Base-by-base conservation (phyloP, 257 asterid species). In the Solanum bulbocastanum region DNA sequence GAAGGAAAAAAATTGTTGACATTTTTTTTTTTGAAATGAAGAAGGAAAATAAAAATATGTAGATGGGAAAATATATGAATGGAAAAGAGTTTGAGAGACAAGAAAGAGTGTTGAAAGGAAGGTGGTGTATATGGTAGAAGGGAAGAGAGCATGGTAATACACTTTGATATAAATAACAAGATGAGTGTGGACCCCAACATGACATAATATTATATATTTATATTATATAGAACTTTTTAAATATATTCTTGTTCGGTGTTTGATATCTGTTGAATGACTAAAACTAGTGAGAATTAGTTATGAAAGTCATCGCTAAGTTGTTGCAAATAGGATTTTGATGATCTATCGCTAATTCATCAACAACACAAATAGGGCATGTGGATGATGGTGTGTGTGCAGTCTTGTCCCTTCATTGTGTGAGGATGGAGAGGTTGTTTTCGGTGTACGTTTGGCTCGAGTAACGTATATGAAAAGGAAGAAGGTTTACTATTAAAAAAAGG, bases 121-220 rank as follows among this genome's bases (percentile, higher is more conserved):
- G 88, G 76, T 69, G 39, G 88, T 87, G 90, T 90, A 90, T 90
- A 84, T 88, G 72, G 69, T 87, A 44, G 86, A 44, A 81, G 90
- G 35, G 86, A 3, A 71, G 85, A 90, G 9, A 33, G 92, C 85
- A 85, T 92, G 94, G 94, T 36, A 83, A 74, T 91, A 88, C 90
- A 89, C 87, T 49, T 87, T 86, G 89, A 87, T 88, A 89, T 92
- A 89, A 92, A 91, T 91, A 89, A 85, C 69, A 88, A 76, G 79
- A 83, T 65, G 84, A 87, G 90, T 89, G 98, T 89, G 98, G 95
- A 7, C 91, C 96, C 71, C 36, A 58, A 56, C 14, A 30, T 87
- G 18, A 10, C 5, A 36, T 52, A 52, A 52, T 52, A 52, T 52
- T 52, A 52, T 36, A 72, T 18, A 32, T 20, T 20, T 74, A 74